phyloP scores from a whole-genome alignment of 2,329 filamentous ascomycete genomes.

The Penicillium sp. region DNA sequence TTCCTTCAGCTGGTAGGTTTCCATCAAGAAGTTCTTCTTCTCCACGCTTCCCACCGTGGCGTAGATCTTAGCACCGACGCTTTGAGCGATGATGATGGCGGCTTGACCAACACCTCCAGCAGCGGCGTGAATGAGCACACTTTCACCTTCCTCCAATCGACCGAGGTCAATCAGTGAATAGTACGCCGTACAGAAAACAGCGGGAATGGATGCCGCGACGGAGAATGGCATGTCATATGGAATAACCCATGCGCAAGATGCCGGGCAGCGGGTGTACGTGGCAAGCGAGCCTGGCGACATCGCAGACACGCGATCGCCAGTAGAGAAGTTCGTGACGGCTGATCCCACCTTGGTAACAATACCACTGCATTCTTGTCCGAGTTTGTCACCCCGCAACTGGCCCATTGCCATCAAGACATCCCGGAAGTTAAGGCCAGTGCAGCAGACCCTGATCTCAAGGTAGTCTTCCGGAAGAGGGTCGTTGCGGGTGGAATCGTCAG shows the following conservation, averaged over 20 bases:
- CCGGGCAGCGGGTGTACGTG: conserved; percentile 30
- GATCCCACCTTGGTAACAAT: conserved; percentile 29
- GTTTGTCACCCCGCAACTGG: conserved; percentile 24
- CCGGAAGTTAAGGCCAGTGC: conserved; percentile 27
- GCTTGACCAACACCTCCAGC: conserved; percentile 26
- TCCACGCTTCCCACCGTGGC: conserved; percentile 21
- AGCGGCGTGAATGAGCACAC: conserved; percentile 24
- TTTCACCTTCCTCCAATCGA: conserved; percentile 17
- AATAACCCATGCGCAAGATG: conserved; percentile 31
- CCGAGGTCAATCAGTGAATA: conserved; percentile 27
- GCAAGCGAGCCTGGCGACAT: conserved; percentile 30
- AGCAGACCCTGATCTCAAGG: conserved; percentile 21
- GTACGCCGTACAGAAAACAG: conserved; percentile 25
- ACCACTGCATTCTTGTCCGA: conserved; percentile 42
- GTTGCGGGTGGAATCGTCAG: conserved; percentile 16
- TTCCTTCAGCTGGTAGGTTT: conserved; percentile 12
- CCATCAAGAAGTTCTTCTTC: conserved; percentile 22
- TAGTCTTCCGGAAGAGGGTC: conserved; percentile 13
- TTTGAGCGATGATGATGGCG: conserved; percentile 22
- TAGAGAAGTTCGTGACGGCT: conserved; percentile 26
- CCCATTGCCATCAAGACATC: conserved; percentile 45
- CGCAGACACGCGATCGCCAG: conserved; percentile 42
- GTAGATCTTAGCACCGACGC: conserved; percentile 21
- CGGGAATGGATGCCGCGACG: conserved; percentile 27
- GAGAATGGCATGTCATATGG: conserved; percentile 24